Percentiles rank a stretch among this genome's conserved stretches.
phyloP scores from a whole-genome alignment of 345 rosid species.

The Arabis alpina region DNA sequence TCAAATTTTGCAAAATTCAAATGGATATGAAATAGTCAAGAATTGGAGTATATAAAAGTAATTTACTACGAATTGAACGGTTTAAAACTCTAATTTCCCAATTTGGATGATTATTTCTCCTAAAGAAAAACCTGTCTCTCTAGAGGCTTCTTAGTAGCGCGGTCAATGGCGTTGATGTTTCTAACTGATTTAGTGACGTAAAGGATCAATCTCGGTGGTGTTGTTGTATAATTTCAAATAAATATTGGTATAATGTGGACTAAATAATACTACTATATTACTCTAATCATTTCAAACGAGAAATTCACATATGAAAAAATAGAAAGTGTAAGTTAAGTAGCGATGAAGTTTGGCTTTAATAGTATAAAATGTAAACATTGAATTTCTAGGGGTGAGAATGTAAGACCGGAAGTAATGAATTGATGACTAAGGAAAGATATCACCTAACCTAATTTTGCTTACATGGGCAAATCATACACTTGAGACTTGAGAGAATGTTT shows the following conservation, averaged over 20 bases:
- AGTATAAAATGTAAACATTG: neutral
- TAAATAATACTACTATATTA: neutral
- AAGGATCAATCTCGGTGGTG: constrained; percentile 18
- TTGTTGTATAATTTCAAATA: constrained; percentile 17
- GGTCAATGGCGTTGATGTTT: constrained; percentile 24
- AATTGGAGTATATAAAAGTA: neutral
- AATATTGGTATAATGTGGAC: constrained; percentile 15
- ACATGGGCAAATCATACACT: constrained; percentile 1
- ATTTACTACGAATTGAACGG: neutral
- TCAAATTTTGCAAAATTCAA: neutral
- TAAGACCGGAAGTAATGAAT: constrained; percentile 14
- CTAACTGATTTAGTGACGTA: constrained; percentile 26
- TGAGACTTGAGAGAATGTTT: constrained; percentile 31
- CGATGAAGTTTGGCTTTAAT: neutral
- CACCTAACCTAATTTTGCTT: constrained; percentile 39
- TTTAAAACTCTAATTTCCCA: constrained; percentile 20
- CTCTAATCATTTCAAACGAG: constrained; percentile 6
- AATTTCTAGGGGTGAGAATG: constrained; percentile 19
- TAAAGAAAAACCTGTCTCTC: neutral
- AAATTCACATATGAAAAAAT: neutral
- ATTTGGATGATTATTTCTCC: neutral
- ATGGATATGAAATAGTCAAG: neutral
- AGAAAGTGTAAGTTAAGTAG: neutral
- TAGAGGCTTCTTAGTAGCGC: constrained; percentile 23
- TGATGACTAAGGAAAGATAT: constrained; percentile 24